Evolutionary conservation across 768 basidiomycete genomes (phyloP).

Genomic region (Collybia sp.): DNA sequence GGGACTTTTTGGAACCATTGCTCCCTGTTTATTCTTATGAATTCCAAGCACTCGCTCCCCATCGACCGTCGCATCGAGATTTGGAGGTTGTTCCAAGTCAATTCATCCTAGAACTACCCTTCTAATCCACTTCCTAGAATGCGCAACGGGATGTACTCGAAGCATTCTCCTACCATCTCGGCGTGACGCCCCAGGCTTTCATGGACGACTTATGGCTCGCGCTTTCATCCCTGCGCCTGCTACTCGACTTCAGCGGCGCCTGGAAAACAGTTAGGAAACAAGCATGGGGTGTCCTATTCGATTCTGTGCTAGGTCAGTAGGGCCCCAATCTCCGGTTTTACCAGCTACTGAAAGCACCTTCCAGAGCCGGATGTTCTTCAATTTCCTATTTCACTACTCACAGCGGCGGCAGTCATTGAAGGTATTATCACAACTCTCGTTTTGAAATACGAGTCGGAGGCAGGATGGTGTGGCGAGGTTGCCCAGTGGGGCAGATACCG

Average conservation of each 20-base stretch:
- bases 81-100: conserved; percentile 41
- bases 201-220: conserved; percentile 57
- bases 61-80: conserved; percentile 37
- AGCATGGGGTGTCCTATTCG: conserved; percentile 48
- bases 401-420: conserved; percentile 46
- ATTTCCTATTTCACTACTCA: conserved; percentile 50
- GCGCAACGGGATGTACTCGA: conserved; percentile 54
- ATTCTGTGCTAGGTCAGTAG: conserved; percentile 34
- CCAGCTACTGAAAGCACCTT: background rate
- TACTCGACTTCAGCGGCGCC: conserved; percentile 33
- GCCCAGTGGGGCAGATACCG: background rate
- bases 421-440: conserved; percentile 34
- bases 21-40: conserved; percentile 46
- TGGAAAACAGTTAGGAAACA: conserved; percentile 43
- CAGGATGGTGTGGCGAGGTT: conserved; percentile 19
- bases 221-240: conserved; percentile 43
- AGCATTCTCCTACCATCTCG: conserved; percentile 42
- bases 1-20: conserved; percentile 57
- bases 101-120: background rate
- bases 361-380: conserved; percentile 50
- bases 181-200: conserved; percentile 48
- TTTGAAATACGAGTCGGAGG: conserved; percentile 27
- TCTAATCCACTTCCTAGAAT: conserved; percentile 25
- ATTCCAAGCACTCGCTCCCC: conserved; percentile 46
- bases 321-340: background rate